Percentiles rank a stretch among this genome's conserved stretches.
phyloP scores from a whole-genome alignment of 2,329 filamentous ascomycete genomes.

The Alternaria infectoria region DNA sequence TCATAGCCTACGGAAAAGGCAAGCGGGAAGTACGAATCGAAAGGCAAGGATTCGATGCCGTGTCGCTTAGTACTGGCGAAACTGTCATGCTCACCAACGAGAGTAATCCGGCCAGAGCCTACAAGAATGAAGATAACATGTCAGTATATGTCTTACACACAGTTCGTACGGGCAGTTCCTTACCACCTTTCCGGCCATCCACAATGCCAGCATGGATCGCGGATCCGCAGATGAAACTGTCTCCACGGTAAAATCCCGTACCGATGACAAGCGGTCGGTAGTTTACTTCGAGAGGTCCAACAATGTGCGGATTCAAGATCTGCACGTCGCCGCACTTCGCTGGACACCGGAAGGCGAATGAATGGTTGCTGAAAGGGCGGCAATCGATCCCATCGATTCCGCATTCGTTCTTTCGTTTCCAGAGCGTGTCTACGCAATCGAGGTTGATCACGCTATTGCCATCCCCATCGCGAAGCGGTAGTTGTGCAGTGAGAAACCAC shows the following conservation, averaged over 20 bases:
- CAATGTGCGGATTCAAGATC: slow-evolving; percentile 73
- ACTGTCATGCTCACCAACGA: slow-evolving; percentile 69
- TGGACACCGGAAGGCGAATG: slow-evolving; percentile 76
- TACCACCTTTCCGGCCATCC: slow-evolving; percentile 72
- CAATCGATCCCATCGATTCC: slow-evolving; percentile 76
- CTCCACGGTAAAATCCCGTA: slow-evolving; percentile 78
- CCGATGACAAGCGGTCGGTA: slow-evolving; percentile 63
- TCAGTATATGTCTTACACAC: background rate
- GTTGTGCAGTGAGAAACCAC: slow-evolving; percentile 68
- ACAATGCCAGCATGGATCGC: slow-evolving; percentile 84
- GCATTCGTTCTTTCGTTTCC: slow-evolving; percentile 72
- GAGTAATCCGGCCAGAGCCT: slow-evolving; percentile 70
- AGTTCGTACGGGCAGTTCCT: background rate
- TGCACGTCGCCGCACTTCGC: slow-evolving; percentile 70
- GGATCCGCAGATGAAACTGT: slow-evolving; percentile 86
- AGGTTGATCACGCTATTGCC: slow-evolving; percentile 71
- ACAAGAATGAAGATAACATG: background rate
- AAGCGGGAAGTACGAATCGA: slow-evolving; percentile 87
- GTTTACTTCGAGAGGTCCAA: slow-evolving; percentile 69
- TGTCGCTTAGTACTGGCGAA: slow-evolving; percentile 69
- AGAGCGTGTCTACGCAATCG: slow-evolving; percentile 73
- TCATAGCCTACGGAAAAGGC: slow-evolving; percentile 77
- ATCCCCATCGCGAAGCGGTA: slow-evolving; percentile 62
- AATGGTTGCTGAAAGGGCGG: slow-evolving; percentile 72
- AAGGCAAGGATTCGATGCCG: slow-evolving; percentile 76